Percentiles rank a stretch among this genome's conserved stretches.
phyloP scores from a whole-genome alignment of 768 basidiomycete species.

The Albatrellus ellisii region DNA sequence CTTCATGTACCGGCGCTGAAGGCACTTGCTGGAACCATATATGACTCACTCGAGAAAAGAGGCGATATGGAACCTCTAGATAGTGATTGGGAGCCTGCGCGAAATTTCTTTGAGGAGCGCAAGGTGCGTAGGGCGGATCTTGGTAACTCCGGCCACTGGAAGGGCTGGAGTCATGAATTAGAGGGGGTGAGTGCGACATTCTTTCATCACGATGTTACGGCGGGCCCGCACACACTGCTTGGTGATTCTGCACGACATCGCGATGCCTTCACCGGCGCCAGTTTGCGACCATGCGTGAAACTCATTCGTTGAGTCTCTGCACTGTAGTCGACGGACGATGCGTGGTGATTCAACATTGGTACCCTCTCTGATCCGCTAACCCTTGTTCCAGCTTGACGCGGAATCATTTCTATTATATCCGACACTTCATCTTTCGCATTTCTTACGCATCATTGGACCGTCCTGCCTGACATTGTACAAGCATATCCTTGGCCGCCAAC shows the following conservation, averaged over 20 bases:
- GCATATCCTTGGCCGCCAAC: conserved; percentile 56
- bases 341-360: too few relatives aligned
- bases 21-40: conserved; percentile 39
- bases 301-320: too few relatives aligned
- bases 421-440: conserved; percentile 58
- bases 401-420: conserved; percentile 28
- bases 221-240: background rate
- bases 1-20: conserved; percentile 53
- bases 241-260: too few relatives aligned
- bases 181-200: conserved; percentile 36
- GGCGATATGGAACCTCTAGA: conserved; percentile 37
- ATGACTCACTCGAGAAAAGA: conserved; percentile 34
- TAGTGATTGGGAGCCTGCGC: conserved; percentile 49
- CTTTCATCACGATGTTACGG: too few relatives aligned
- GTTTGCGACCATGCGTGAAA: too few relatives aligned
- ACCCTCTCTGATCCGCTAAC: too few relatives aligned
- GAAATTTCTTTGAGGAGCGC: conserved; percentile 52
- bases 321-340: too few relatives aligned
- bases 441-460: conserved; percentile 67
- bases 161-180: conserved; percentile 56
- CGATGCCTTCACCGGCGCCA: too few relatives aligned
- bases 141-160: conserved; percentile 47
- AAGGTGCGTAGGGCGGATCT: conserved; percentile 36
- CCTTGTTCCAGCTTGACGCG: conserved; percentile 13
- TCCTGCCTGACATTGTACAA: conserved; percentile 71